Conservation (phyloP, 2,329 filamentous ascomycete species). For the Fusarium chlamydosporum region DNA sequence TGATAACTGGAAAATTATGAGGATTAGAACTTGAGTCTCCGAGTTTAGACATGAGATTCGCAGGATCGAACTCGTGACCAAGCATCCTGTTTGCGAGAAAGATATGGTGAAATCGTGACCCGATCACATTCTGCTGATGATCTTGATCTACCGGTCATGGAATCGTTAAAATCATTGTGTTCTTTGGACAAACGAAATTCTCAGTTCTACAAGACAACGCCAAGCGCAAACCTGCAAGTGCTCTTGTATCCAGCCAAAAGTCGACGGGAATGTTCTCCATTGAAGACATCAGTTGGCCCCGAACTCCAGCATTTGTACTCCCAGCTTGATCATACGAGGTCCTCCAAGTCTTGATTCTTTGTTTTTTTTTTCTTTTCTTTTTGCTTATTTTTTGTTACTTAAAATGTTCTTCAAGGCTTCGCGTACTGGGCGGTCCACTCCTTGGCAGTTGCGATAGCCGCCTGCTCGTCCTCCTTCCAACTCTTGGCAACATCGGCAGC, state of each 20-base stretch:
- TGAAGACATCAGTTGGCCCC: conserved; percentile 36
- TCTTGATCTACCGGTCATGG: conserved; percentile 1
- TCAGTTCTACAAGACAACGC: conserved; percentile 38
- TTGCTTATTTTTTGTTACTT: conserved; percentile 19
- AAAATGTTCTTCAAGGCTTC: conserved; percentile 58
- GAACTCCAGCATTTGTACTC: conserved; percentile 40
- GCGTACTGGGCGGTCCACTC: conserved; percentile 94
- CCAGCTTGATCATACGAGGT: conserved; percentile 10
- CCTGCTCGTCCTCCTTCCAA: conserved; percentile 96
- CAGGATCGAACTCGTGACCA: neutral
- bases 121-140: neutral
- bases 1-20: too few relatives aligned
- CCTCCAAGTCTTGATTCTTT: conserved; percentile 31
- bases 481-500: conserved; percentile 97
- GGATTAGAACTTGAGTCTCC: too few relatives aligned
- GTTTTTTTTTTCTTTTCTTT: neutral
- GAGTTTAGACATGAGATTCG: neutral
- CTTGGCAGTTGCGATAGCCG: conserved; percentile 90
- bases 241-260: conserved; percentile 37
- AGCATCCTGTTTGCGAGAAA: neutral
- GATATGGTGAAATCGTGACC: neutral
- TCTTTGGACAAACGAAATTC: conserved; percentile 23
- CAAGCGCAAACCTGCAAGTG: conserved; percentile 37
- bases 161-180: conserved; percentile 25
- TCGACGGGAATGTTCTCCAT: conserved; percentile 25